Evolutionary conservation across 192 early-diverging fungal genomes (phyloP), one percentile per base, ranked within the genome.

Genomic region (Backusella tuberculispora): DNA sequence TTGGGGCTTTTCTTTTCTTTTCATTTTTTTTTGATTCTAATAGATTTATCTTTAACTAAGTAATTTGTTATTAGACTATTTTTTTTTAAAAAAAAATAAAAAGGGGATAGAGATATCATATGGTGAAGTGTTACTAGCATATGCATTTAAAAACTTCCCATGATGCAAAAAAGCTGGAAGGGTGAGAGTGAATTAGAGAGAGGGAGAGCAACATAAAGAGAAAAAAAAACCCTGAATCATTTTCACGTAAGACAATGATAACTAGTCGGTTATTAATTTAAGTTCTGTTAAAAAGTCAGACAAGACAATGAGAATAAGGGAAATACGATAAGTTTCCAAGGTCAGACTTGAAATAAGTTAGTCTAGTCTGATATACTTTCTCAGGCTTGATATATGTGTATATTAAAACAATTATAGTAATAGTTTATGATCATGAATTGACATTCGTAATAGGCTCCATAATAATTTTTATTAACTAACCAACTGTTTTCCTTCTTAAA

Each of bases 181-280:
- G n/a, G n/a, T n/a, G n/a, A n/a, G 7, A 21, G 6, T 21, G 24
- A 56, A 56, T 21, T 21, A 53, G 15, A 3, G 19, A 21, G 50
- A 21, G 50, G 21, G 21, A 53, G 19, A 21, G 19, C 7, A 14
- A 21, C 8, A 53, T 5, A 21, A 9, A 53, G 50, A 9, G 6
- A 53, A 10, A 21, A 53, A 53, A 1, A 53, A 53, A 53, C 19
- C 21, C 24, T 56, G 9, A 56, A 21, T 21, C 19, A 12, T 56
- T 56, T 56, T 56, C 50, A 56, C 50, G 50, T 56, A 56, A 56
- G 19, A 56, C 50, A 56, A 56, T 56, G 21, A 10, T 56, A 56
- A 21, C 19, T 21, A 21, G 19, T 21, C 50, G 50, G 50, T 10
- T 19, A 56, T 21, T 24, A 10, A 21, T 21, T 56, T 56, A 56